These are phyloP conservation scores for Dentipellis fragilis DNA, from an alignment of 768 basidiomycete genomes.

Conservation along the genomic window DNA sequence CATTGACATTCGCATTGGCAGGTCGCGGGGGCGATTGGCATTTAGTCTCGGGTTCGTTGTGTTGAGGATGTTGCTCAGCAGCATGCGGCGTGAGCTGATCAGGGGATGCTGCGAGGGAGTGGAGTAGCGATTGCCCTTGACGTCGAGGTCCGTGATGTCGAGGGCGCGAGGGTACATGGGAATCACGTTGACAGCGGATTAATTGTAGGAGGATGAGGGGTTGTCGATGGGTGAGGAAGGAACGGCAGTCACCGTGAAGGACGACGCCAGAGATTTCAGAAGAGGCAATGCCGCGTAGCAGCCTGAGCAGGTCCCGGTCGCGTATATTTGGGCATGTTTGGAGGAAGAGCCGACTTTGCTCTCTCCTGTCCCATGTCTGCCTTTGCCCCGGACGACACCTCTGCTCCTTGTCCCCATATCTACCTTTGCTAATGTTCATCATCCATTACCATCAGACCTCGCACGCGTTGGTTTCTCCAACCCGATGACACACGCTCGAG, in stretches of 20 bases:
- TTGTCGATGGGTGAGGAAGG: slow-evolving; percentile 14
- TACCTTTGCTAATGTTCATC: slow-evolving; percentile 14
- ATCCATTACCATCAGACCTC: slow-evolving; percentile 6
- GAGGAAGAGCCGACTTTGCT: no score
- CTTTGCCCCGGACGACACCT: neutral
- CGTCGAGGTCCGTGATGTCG: slow-evolving; percentile 48
- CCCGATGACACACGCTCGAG: slow-evolving; percentile 17
- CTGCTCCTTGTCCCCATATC: neutral
- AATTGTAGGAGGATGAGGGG: slow-evolving; percentile 10
- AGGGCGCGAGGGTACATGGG: slow-evolving; percentile 43
- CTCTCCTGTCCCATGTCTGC: no score
- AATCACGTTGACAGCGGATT: slow-evolving; percentile 23
- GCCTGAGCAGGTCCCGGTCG: no score
- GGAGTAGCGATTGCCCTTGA: slow-evolving; percentile 54
- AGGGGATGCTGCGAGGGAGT: slow-evolving; percentile 17
- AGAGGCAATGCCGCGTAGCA: no score
- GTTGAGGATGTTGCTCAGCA: neutral
- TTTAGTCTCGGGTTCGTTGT: neutral
- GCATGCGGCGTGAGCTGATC: neutral
- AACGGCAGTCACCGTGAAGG: slow-evolving; percentile 18
- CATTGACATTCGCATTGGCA: neutral
- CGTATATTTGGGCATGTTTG: no score
- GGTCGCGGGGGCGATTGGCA: neutral
- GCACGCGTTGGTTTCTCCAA: slow-evolving; percentile 10
- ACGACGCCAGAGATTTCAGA: neutral